Evolutionary conservation across 2,329 filamentous ascomycete genomes (phyloP), one percentile per base, ranked within the genome.

Genomic region (Tolypocladium tundrense): DNA sequence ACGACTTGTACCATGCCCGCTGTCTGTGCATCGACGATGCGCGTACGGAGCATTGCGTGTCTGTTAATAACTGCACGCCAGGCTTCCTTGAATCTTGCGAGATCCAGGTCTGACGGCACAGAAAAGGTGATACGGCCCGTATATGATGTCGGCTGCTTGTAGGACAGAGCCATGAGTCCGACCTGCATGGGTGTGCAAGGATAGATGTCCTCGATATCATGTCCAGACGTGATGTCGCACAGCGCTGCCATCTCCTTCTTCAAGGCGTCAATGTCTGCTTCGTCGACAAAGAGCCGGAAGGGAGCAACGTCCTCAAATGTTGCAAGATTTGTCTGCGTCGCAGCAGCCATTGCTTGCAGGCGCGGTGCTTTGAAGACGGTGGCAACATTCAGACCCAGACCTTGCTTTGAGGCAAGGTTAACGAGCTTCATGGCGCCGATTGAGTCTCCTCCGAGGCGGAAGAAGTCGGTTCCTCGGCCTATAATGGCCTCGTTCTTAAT

Each of bases 401-500:
- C 53, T 11, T n/a, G 7, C 13, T 40, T 41, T 3, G 37, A 16
- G 9, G 37, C 37, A 19, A 41, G 37, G 19, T 31, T 42, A 1
- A 43, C 53, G 16, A 54, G 53, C 24, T 42, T 41, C 40, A 57
- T 59, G 2, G 58, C 54, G 11, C 24, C 35, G n/a, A 87, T 40
- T 10, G 58, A 59, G 41, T 59, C 55, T 4, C 58, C 58, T 11
- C 58, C 58, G 7, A 59, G 52, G 21, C 40, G 39, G 35, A 59
- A 59, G 42, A 59, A 59, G 35, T 55, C 35, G 19, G 48, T 35
- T 24, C 21, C 33, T 19, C 19, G 37, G 53, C 37, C 33, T 37
- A 41, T 52, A 40, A 42, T 39, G 42, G 14, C 16, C 33, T 54
- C 43, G 40, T 48, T 51, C 11, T 40, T 8, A 19, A 53, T 40